Evolutionary conservation across 306 rosid species (phyloP), one percentile per base, ranked within the genome.

Genomic region (Sechiopsis laciniata): DNA sequence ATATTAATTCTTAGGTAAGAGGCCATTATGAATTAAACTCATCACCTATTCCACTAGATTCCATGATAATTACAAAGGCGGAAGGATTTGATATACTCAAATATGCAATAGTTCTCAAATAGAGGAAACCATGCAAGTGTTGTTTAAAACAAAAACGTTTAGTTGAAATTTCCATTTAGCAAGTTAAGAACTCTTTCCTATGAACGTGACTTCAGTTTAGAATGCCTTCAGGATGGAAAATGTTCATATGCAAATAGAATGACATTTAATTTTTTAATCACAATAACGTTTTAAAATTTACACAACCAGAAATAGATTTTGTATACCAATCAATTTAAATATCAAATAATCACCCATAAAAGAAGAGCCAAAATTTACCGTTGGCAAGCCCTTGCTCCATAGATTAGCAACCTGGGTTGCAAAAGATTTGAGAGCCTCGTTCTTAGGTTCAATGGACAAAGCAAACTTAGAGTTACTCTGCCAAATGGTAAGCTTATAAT

Each of bases 401-500:
- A 89, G 88, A 80, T 88, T 88, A 60, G 85, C 82, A 55, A 94
- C 85, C 57, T 82, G 85, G 54, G 90, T 80, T 53, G 88, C 96
- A 82, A 89, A 94, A 56, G 91, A 89, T 71, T 83, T 88, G 75
- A 94, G 96, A 79, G 88, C 92, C 85, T 88, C 84, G 77, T 94
- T 94, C 77, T 80, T 74, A 13, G 97, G 97, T 77, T 94, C 99
- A 76, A 94, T 74, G 40, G 90, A 89, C 82, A 94, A 81, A 46
- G 97, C 97, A 76, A 94, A 94, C 88, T 89, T 89, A 11, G 91
- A 83, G 84, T 91, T 89, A 75, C 85, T 85, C 99, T 94, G 92
- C 63, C 72, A 80, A 78, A 60, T 61, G 73, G 55, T 72, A 40
- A 66, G 22, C 81, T 15, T 66, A 63, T 68, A 58, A 78, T 83